A percentile compares a stretch with the other conserved stretches of the same genome.
These are phyloP conservation scores for Oropetium thomaeum DNA, from an alignment of 176 grass and related monocot species.

Conservation along the genomic window DNA sequence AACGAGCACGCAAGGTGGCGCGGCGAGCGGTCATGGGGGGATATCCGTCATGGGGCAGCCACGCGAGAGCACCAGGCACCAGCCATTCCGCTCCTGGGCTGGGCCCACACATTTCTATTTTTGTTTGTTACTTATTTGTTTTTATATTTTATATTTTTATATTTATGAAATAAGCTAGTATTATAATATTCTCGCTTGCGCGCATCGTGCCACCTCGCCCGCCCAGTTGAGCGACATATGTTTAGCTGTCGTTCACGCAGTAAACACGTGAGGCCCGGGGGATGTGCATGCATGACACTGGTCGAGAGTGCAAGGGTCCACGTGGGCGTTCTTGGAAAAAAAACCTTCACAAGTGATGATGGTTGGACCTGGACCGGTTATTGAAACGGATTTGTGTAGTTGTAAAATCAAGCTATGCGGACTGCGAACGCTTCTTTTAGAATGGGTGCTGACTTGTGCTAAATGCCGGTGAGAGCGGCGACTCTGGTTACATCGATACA, in stretches of 20 bases:
- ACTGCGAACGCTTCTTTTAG: not conserved
- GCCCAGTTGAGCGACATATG: not conserved
- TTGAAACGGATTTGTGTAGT: no score
- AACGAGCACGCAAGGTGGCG: slow-evolving; percentile 18
- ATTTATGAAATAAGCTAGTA: no score
- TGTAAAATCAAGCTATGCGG: not conserved
- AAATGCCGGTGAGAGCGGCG: no score
- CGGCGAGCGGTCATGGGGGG: not conserved
- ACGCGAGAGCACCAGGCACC: no score
- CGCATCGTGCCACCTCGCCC: not conserved
- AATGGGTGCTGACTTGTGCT: not conserved
- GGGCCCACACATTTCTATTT: not conserved
- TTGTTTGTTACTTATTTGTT: not conserved
- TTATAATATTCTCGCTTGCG: not conserved
- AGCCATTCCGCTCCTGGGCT: no score
- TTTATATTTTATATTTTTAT: no score
- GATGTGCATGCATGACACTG: no score
- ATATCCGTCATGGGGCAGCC: no score
- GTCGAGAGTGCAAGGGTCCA: not conserved
- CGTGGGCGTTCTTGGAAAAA: not conserved
- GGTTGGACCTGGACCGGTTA: no score
- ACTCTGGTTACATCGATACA: not conserved
- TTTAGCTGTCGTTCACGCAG: not conserved
- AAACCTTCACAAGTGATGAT: no score
- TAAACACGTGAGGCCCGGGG: not conserved